phyloP scores from a whole-genome alignment of 2,329 filamentous ascomycete species.

The Fusarium chlamydosporum region DNA sequence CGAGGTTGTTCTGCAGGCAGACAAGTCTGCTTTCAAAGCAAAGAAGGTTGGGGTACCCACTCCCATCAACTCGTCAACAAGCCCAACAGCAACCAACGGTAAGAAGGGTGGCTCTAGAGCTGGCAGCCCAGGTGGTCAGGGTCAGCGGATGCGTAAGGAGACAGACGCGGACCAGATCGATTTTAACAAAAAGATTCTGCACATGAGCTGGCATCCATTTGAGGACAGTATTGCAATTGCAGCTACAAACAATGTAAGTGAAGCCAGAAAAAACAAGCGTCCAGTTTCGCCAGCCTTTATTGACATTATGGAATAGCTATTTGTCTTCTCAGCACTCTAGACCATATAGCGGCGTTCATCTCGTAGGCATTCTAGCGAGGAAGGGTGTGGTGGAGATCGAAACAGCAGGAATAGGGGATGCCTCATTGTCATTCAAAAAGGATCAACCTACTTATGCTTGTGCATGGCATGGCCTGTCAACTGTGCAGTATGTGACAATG shows the following conservation, averaged over 20 bases:
- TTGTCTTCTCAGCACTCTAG: slow-evolving; percentile 83
- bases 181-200: slow-evolving; percentile 99
- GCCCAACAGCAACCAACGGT: slow-evolving; percentile 77
- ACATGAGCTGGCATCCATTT: slow-evolving; percentile 99
- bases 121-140: slow-evolving; percentile 85
- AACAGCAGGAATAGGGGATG: slow-evolving; percentile 39
- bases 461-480: slow-evolving; percentile 41
- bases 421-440: slow-evolving; percentile 29
- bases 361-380: slow-evolving; percentile 41
- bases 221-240: slow-evolving; percentile 99
- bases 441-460: slow-evolving; percentile 38
- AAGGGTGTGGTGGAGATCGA: slow-evolving; percentile 33
- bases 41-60: slow-evolving; percentile 99
- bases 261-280: not conserved
- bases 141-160: slow-evolving; percentile 97
- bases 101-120: slow-evolving; percentile 93
- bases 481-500: slow-evolving; percentile 42
- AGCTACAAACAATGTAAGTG: slow-evolving; percentile 97
- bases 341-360: slow-evolving; percentile 48
- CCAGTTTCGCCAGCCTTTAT: slow-evolving; percentile 17
- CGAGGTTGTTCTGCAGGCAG: slow-evolving; percentile 95
- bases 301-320: slow-evolving; percentile 67
- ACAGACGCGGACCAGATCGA: slow-evolving; percentile 99
- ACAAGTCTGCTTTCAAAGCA: slow-evolving; percentile 99
- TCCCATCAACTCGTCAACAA: slow-evolving; percentile 88